Conservation (phyloP, 2,329 filamentous ascomycete species). For the Colletotrichum tropicale region DNA sequence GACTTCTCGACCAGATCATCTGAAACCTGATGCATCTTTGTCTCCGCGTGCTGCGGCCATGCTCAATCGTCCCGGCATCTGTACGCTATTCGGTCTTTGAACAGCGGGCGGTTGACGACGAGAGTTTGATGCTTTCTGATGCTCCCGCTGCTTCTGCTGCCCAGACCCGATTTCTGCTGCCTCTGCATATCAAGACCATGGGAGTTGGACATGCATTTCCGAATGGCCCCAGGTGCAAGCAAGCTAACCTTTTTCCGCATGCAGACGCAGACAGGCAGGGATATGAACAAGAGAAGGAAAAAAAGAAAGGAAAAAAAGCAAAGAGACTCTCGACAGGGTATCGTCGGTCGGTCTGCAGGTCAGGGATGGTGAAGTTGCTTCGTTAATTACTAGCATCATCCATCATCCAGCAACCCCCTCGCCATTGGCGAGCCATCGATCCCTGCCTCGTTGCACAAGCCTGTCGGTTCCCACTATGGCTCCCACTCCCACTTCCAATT, state of each 20-base stretch:
- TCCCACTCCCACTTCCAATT: constrained; percentile 5
- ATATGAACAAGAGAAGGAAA: neutral
- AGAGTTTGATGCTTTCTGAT: neutral
- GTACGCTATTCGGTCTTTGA: neutral
- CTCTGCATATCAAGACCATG: neutral
- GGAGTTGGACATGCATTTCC: neutral
- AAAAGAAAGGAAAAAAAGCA: neutral
- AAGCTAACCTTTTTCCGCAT: neutral
- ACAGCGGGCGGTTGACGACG: neutral
- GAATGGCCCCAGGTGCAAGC: neutral
- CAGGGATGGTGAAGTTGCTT: constrained; percentile 6
- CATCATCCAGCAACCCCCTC: neutral
- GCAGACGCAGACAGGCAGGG: neutral
- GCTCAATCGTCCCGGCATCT: neutral
- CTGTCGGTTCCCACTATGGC: constrained; percentile 20
- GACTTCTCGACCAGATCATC: constrained; percentile 6
- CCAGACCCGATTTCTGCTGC: neutral
- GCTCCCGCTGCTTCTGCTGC: neutral
- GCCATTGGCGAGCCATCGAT: neutral
- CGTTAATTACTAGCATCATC: constrained; percentile 10
- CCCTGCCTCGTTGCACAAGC: constrained; percentile 18
- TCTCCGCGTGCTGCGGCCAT: neutral
- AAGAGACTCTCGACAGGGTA: neutral
- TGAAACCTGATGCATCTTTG: constrained; percentile 12
- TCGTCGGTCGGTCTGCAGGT: neutral